Evolutionary conservation across 164 flowering plant genomes (phyloP).

Genomic region (Santalum album): DNA sequence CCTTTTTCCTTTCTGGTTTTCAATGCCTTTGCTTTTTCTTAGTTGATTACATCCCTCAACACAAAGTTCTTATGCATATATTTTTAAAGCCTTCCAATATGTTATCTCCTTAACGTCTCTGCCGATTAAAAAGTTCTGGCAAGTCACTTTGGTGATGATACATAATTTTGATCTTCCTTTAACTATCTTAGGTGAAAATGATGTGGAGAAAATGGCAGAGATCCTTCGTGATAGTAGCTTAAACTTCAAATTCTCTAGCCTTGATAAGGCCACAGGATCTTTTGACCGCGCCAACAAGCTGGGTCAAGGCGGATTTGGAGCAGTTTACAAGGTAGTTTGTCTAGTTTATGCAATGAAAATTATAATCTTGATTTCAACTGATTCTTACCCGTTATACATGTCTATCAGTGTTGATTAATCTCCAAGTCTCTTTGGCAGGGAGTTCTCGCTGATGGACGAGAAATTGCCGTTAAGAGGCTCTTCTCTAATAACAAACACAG

Average conservation of each 20-base stretch:
- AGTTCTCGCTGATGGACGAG: background rate
- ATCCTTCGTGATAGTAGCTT: slow-evolving; percentile 59
- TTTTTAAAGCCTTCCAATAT: too few species aligned
- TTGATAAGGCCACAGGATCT: slow-evolving; percentile 48
- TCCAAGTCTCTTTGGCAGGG: background rate
- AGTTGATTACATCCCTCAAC: too few species aligned
- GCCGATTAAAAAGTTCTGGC: too few species aligned
- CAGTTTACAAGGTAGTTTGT: background rate
- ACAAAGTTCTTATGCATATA: too few species aligned
- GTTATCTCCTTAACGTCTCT: too few species aligned
- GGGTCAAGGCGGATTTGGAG: slow-evolving; percentile 4
- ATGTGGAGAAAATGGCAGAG: slow-evolving; percentile 45
- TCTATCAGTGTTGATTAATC: background rate
- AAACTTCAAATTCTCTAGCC: slow-evolving; percentile 50
- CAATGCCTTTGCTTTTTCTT: too few species aligned
- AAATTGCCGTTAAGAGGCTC: background rate
- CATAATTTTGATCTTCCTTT: background rate
- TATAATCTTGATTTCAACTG: too few species aligned
- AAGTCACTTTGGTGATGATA: too few species aligned
- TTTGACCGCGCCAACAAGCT: slow-evolving; percentile 21
- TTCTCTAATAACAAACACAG: background rate
- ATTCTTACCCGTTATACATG: too few species aligned
- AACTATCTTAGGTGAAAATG: slow-evolving; percentile 40
- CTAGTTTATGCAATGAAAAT: background rate
- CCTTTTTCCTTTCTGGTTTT: too few species aligned